Base-by-base conservation (phyloP, 2,329 filamentous ascomycete species). In the Penicillium sp. region DNA sequence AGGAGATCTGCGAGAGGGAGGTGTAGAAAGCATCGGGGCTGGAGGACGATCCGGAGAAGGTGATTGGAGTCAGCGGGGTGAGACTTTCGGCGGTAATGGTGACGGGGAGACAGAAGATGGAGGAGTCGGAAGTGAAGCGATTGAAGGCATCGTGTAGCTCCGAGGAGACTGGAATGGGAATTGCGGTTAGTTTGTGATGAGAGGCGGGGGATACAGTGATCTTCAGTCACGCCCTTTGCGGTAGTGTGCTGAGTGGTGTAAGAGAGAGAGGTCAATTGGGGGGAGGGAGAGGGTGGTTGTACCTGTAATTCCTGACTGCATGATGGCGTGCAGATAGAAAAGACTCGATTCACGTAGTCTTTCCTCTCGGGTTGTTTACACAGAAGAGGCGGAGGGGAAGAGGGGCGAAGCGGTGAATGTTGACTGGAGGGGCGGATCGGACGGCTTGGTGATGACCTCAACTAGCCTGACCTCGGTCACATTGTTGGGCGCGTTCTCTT, bases 261-360 rank as follows among this genome's bases (percentile, higher is more conserved):
- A 5, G 8, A 9, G 12, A 9, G 12, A 26, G 24, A 25, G 13
- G 26, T 26, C 44, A 34, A 38, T 9, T 7, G 44, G 37, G 33
- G 12, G 11, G 25, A 26, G 34, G 8, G 35, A 7, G n/a, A 7
- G n/a, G 36, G 27, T 25, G 29, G 24, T 32, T 25, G 45, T 64
- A 74, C 72, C 72, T 62, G 71, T 64, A 53, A 75, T 75, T 62
- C 72, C 72, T n/a, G 72, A 75, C 66, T 75, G 72, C 72, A 75
- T 75, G 50, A 50, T 57, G 54, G 34, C 53, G 47, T 46, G 47
- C 51, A 48, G 47, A 48, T 9, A 28, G 29, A 41, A 33, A 40
- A 36, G 40, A 45, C 34, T 39, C 32, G 34, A 32, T 26, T 42
- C 8, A 24, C 24, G 34, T 35, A 9, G 9, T 43, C 18, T 18